Evolutionary conservation across 164 flowering plant genomes (phyloP), one percentile per base, ranked within the genome.

Genomic region (Warburgia ugandensis): DNA sequence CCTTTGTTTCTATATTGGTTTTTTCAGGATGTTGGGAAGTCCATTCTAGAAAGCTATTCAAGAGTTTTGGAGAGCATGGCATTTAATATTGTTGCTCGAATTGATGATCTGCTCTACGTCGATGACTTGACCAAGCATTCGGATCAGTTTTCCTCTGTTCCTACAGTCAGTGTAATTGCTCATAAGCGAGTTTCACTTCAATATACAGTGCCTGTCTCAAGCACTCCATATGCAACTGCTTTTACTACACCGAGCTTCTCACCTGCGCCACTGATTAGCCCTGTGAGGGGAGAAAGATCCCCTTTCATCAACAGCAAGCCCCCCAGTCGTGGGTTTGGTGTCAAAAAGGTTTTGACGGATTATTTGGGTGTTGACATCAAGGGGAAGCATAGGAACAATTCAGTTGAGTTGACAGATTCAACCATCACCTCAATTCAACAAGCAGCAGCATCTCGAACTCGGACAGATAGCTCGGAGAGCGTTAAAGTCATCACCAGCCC

Each of bases 51-150:
- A 73, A 77, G 96, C 85, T 92, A 92, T 56, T 92, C 99, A 17
- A 78, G 99, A 65, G 99, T 86, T 23, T 40, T 92, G 72, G 99
- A 92, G 70, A 92, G 99, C 71, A 55, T 92, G 43, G 94, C 99
- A 19, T 88, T 66, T 45, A 88, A 77, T 42, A 77, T 92, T 16
- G 77, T 80, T 6, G 86, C 99, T 25, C 88, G 97, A 0, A 88
- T 92, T 3, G 99, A 92, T 50, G 99, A 86, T 75, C 66, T 92
- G 11, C 73, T 92, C 7, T 84, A 85, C 50, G 99, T 86, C 20
- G 97, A 92, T 58, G 94, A 84, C 77, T 60, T 88, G 51, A 75
- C 80, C 3, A 86, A 69, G 56, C 78, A 76, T 40, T 68, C 90
- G 0, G 87, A 77, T 38, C 79, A 72, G 49, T 30, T 72, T 38